Evolutionary conservation across 306 rosid species (phyloP).

Genomic region (Glycyrrhiza uralensis): DNA sequence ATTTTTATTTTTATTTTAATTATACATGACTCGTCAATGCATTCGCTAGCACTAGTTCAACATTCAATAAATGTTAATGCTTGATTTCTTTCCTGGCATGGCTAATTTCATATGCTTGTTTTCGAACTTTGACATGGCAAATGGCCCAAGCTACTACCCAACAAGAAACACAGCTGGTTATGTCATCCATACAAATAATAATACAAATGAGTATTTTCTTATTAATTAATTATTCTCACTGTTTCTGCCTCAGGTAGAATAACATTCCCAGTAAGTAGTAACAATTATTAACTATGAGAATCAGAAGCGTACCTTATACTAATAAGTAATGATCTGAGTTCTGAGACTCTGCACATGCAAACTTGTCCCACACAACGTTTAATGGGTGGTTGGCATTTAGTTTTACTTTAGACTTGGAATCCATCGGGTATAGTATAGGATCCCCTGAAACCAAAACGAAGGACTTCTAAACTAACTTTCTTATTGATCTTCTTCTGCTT

Average conservation of each 20-base stretch:
- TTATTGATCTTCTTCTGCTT: background rate
- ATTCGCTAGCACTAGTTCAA: background rate
- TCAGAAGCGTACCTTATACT: constrained; percentile 7
- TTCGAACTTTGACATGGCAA: constrained; percentile 16
- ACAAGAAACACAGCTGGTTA: constrained; percentile 1
- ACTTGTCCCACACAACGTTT: constrained; percentile 28
- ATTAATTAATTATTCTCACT: too few species aligned
- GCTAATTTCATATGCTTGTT: constrained; percentile 6
- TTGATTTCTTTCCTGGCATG: background rate
- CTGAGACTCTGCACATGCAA: constrained; percentile 36
- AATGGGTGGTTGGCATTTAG: constrained; percentile 35
- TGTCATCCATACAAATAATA: background rate
- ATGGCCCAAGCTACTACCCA: constrained; percentile 16
- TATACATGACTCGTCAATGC: constrained; percentile 21
- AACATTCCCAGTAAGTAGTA: background rate
- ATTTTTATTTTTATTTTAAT: too few species aligned
- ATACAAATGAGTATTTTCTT: background rate
- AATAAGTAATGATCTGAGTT: background rate
- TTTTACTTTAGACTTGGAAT: constrained; percentile 24
- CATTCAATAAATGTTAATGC: constrained; percentile 13
- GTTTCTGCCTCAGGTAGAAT: constrained; percentile 23
- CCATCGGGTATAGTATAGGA: background rate
- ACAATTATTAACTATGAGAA: constrained; percentile 23
- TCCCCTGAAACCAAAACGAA: constrained; percentile 5
- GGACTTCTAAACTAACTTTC: constrained; percentile 2